A percentile compares a stretch with the other conserved stretches of the same genome.
Conservation (phyloP, 345 rosid genomes). For the Rubroshorea leprosula region DNA sequence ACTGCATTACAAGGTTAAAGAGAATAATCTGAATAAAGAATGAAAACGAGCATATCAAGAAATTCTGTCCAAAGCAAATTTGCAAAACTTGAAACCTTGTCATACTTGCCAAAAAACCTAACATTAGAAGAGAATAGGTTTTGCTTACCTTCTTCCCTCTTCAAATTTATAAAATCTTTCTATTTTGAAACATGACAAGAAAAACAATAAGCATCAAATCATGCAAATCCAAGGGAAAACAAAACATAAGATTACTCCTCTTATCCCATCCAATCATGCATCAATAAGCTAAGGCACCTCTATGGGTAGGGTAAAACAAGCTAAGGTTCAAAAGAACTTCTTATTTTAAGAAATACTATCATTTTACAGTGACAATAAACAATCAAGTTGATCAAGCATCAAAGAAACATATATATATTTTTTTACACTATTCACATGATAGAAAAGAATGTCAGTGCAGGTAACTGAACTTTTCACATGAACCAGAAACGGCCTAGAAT, state of each 20-base stretch:
- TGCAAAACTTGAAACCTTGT: slow-evolving; percentile 3
- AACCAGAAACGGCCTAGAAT: background rate
- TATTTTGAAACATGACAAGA: background rate
- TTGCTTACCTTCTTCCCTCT: slow-evolving; percentile 20
- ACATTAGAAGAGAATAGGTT: slow-evolving; percentile 8
- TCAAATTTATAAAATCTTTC: slow-evolving; percentile 6
- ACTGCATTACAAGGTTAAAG: slow-evolving; percentile 8
- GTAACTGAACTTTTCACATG: background rate
- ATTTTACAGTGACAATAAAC: background rate
- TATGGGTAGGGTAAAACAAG: background rate
- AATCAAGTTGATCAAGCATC: background rate
- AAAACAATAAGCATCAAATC: too few relatives aligned
- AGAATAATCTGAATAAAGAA: slow-evolving; percentile 9
- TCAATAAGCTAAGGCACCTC: background rate
- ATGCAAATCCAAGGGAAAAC: background rate
- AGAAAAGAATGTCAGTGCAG: background rate
- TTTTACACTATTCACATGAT: background rate
- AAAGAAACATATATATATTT: background rate
- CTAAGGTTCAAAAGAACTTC: background rate
- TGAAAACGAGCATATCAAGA: background rate
- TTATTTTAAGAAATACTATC: background rate
- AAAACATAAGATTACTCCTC: background rate
- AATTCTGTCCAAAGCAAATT: background rate
- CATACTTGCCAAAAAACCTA: background rate
- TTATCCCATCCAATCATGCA: background rate